Conservation (phyloP, 2,329 filamentous ascomycete species). For the Annulohypoxylon truncatum region DNA sequence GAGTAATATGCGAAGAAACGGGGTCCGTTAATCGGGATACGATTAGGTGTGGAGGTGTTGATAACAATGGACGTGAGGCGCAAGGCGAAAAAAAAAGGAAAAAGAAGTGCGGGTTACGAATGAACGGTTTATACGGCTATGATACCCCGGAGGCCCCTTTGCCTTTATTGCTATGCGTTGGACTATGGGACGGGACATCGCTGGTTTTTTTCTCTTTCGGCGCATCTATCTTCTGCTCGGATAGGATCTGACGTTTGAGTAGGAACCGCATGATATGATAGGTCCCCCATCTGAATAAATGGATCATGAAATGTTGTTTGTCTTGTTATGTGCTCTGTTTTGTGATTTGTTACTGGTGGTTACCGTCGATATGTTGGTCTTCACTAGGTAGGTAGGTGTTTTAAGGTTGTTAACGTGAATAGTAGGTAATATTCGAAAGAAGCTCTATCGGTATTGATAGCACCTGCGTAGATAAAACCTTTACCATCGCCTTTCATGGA, state of each 20-base stretch:
- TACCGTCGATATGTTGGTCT: no score
- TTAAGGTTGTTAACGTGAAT: no score
- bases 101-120: not conserved
- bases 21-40: not conserved
- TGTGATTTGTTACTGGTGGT: no score
- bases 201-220: not conserved
- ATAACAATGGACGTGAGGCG: not conserved
- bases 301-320: no score
- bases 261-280: not conserved
- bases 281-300: no score
- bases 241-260: not conserved
- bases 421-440: no score
- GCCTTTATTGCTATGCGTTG: conserved; percentile 13
- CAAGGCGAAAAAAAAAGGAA: not conserved
- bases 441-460: no score
- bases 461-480: no score
- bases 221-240: not conserved
- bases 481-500: no score
- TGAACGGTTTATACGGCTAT: conserved; percentile 7
- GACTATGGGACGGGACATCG: not conserved
- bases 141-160: conserved; percentile 26
- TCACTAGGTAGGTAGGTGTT: no score
- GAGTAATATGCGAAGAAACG: not conserved
- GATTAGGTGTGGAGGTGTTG: not conserved
- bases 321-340: no score